A percentile compares a stretch with the other conserved stretches of the same genome.
These are phyloP conservation scores for Xylaria digitata DNA, from an alignment of 2,329 filamentous ascomycete genomes.

Conservation along the genomic window DNA sequence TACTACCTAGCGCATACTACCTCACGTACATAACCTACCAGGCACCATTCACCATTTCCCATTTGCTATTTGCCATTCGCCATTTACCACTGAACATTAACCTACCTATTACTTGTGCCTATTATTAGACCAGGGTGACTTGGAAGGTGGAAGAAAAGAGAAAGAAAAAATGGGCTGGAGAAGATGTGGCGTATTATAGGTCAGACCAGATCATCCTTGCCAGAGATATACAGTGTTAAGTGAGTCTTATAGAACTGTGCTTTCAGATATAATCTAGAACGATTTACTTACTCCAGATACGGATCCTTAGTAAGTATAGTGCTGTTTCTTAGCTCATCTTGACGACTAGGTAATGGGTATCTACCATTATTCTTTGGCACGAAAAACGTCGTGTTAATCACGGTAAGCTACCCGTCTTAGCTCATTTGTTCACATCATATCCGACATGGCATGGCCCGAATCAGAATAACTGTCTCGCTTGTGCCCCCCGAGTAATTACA, in stretches of 20 bases:
- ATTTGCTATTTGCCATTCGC: too few species aligned
- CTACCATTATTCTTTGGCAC: neutral
- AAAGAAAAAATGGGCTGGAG: neutral
- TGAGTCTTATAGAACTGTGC: neutral
- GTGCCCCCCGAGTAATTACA: neutral
- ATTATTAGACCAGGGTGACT: constrained; percentile 6
- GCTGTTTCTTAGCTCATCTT: too few species aligned
- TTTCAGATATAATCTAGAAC: too few species aligned
- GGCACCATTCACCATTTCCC: too few species aligned
- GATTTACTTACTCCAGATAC: too few species aligned
- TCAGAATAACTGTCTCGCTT: too few species aligned
- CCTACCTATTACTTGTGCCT: neutral
- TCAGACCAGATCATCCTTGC: neutral
- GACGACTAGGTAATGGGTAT: neutral
- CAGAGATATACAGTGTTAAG: neutral
- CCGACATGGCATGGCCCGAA: too few species aligned
- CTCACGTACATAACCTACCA: too few species aligned
- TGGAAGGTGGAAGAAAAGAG: neutral
- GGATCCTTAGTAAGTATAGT: too few species aligned
- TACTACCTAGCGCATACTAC: constrained; percentile 12
- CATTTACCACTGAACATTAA: too few species aligned
- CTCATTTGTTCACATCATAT: constrained; percentile 7
- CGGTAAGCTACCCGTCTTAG: neutral
- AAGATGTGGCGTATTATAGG: constrained; percentile 6
- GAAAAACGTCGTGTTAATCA: neutral